phyloP scores from a whole-genome alignment of 2,329 filamentous ascomycete species.

The Aureobasidium mangrovei region DNA sequence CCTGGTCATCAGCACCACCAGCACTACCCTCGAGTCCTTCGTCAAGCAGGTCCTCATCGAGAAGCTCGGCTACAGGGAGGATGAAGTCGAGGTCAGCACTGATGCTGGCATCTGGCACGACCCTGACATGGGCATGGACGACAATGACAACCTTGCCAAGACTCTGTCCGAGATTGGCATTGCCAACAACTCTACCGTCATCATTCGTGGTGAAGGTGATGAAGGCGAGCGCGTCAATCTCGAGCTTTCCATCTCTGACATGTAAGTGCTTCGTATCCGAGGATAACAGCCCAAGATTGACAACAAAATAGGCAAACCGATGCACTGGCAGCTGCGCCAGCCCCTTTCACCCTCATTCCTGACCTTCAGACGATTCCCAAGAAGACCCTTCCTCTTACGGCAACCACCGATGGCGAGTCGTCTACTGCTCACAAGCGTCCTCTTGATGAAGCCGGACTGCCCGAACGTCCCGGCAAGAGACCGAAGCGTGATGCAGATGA shows the following conservation, averaged over 20 bases:
- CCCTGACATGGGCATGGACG: slow-evolving; percentile 58
- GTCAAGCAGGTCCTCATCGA: slow-evolving; percentile 64
- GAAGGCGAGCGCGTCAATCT: slow-evolving; percentile 73
- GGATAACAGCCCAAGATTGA: not conserved
- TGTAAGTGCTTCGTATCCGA: slow-evolving; percentile 4
- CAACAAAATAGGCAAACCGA: not conserved
- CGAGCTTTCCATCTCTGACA: slow-evolving; percentile 42
- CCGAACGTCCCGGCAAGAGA: not conserved
- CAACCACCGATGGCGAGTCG: slow-evolving; percentile 5
- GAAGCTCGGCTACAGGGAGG: slow-evolving; percentile 65
- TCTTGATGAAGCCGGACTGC: not conserved
- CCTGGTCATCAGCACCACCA: slow-evolving; percentile 57
- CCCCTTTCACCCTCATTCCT: slow-evolving; percentile 14
- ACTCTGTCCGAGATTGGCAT: slow-evolving; percentile 72
- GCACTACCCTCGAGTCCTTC: slow-evolving; percentile 69
- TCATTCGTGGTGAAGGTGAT: slow-evolving; percentile 73
- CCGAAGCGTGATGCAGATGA: slow-evolving; percentile 39
- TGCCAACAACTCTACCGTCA: slow-evolving; percentile 62
- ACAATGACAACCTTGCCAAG: slow-evolving; percentile 63
- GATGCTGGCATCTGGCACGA: slow-evolving; percentile 78
- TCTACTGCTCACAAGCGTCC: not conserved
- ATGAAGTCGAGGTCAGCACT: slow-evolving; percentile 69
- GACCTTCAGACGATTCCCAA: slow-evolving; percentile 15
- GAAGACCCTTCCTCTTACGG: slow-evolving; percentile 12
- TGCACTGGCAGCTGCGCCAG: not conserved